These are phyloP conservation scores for Xylariaceae sp. DNA, from an alignment of 2,329 filamentous ascomycete genomes.

Conservation along the genomic window DNA sequence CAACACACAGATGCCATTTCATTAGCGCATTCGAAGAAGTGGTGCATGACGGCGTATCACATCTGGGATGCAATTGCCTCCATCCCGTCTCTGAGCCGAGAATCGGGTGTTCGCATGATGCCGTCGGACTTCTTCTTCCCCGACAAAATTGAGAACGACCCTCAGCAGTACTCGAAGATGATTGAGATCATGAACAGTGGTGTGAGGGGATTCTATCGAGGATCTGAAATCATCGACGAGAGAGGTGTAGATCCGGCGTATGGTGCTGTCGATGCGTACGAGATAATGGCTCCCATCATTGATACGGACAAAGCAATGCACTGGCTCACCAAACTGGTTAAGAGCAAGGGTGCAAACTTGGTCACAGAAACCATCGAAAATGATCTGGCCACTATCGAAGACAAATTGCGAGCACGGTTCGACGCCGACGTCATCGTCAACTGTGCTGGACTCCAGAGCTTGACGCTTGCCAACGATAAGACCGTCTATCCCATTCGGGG, in stretches of 20 bases:
- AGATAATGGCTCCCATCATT: constrained; percentile 41
- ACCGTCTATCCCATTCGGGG: constrained; percentile 40
- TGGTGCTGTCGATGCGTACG: constrained; percentile 40
- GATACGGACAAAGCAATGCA: constrained; percentile 42
- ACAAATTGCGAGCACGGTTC: constrained; percentile 31
- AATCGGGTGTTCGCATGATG: constrained; percentile 36
- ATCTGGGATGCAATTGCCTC: constrained; percentile 38
- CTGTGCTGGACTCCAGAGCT: constrained; percentile 37
- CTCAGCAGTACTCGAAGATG: constrained; percentile 36
- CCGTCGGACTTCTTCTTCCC: constrained; percentile 39
- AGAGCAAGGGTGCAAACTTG: constrained; percentile 37
- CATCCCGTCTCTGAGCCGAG: constrained; percentile 29
- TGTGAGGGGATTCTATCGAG: constrained; percentile 36
- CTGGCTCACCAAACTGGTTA: constrained; percentile 38
- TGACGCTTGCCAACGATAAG: constrained; percentile 36
- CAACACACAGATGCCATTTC: constrained; percentile 38
- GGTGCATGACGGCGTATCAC: constrained; percentile 39
- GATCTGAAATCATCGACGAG: constrained; percentile 34
- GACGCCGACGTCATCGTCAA: constrained; percentile 41
- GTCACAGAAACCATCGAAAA: constrained; percentile 36
- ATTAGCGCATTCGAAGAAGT: constrained; percentile 37
- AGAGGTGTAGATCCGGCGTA: constrained; percentile 32
- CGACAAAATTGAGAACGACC: constrained; percentile 31
- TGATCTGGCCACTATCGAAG: constrained; percentile 35
- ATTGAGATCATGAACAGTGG: constrained; percentile 36